phyloP scores from a whole-genome alignment of 2,329 filamentous ascomycete genomes.

The Botryotinia globosa region DNA sequence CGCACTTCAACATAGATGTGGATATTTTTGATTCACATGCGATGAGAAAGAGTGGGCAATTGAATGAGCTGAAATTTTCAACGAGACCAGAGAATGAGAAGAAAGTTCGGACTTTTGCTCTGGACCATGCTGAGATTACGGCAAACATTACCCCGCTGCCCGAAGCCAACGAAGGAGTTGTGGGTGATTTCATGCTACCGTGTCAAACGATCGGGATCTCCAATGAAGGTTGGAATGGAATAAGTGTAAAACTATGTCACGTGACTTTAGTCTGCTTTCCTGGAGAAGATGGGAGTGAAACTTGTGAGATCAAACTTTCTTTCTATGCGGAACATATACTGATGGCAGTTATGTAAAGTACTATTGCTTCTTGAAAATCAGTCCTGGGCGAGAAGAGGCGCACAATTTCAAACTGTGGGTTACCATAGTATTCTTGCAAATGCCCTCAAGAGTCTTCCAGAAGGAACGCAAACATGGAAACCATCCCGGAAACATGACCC shows the following conservation, averaged over 20 bases:
- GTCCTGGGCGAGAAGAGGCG: not conserved
- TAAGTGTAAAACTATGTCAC: not conserved
- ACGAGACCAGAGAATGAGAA: not conserved
- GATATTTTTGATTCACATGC: slow-evolving; percentile 11
- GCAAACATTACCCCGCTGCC: not conserved
- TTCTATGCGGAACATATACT: not conserved
- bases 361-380: slow-evolving; percentile 7
- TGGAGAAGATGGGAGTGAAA: not conserved
- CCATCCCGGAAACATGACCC: not conserved
- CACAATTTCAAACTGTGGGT: not conserved
- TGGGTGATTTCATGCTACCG: slow-evolving; percentile 6
- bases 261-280: slow-evolving; percentile 7
- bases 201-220: not conserved
- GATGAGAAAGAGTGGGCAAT: slow-evolving; percentile 2
- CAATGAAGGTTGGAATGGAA: not conserved
- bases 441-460: not conserved
- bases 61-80: not conserved
- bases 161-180: not conserved
- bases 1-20: slow-evolving; percentile 4
- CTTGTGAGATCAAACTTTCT: not conserved
- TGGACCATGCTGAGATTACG: slow-evolving; percentile 2
- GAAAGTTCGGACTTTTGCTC: not conserved
- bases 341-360: not conserved
- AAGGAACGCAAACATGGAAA: slow-evolving; percentile 3
- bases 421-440: not conserved